Evolutionary conservation across 208 protist species (phyloP), one percentile per base, ranked within the genome.

Genomic region (Acanthamoeba culbertsoni): DNA sequence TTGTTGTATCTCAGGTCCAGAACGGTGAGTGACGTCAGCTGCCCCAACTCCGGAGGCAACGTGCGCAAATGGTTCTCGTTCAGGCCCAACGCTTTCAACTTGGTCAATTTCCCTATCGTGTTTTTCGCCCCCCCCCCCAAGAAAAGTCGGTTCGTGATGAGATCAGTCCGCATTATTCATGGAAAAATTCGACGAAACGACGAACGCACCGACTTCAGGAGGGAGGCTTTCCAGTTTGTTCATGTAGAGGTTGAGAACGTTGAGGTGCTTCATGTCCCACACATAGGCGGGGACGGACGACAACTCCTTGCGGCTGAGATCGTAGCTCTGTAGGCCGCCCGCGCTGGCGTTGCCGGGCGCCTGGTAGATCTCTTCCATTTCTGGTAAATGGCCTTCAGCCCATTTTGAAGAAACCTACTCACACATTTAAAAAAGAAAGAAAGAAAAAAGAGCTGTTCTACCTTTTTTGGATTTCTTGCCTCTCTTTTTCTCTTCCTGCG

Each of bases 251-350:
- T 92, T 92, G 31, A 92, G 86, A 2, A 92, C 59, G 28, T 28
- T 71, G 16, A 92, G 63, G 20, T 92, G 55, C 86, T 92, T 92
- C 86, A 92, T 92, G 28, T 92, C 86, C 57, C 51, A 92, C 42
- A 92, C 46, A 33, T 73, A 45, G 28, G 86, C 0, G 12, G 86
- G 86, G 8, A 92, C 57, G 1, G 20, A 14, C 31, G 57, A 51
- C 7, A 92, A 57, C 62, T 92, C 86, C 43, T 73, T 65, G 14
- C 86, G 31, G 6, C 86, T 71, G 14, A 92, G 51, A 28, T 92
- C 86, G 40, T 75, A 92, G 40, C 37, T 92, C 48, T 89, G 79
- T 26, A 89, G 5, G 31, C 79, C 79, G 1, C 51, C 45, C n/a
- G 79, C 79, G 35, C 53, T 89, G 0, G 5, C 35, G 79, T 55